Percentiles rank a stretch among this genome's conserved stretches.
These are phyloP conservation scores for Decorospora gaudefroyi DNA, from an alignment of 2,329 filamentous ascomycete species.

Conservation along the genomic window DNA sequence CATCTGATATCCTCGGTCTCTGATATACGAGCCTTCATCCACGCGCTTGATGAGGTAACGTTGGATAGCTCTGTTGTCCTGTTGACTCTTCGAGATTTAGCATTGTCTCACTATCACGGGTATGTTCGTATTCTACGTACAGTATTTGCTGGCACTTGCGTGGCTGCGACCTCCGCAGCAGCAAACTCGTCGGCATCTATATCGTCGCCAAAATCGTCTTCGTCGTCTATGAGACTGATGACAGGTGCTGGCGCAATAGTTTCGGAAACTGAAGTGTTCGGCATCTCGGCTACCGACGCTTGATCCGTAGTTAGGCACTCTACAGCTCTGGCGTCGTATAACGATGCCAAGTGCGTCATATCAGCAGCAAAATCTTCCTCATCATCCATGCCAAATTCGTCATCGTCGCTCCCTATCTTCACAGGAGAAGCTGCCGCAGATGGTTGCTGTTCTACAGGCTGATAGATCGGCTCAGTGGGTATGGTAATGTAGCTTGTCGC, in stretches of 20 bases:
- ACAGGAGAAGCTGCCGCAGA: background rate
- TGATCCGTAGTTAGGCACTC: slow-evolving; percentile 18
- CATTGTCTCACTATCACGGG: slow-evolving; percentile 40
- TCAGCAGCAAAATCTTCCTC: slow-evolving; percentile 60
- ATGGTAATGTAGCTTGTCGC: slow-evolving; percentile 10
- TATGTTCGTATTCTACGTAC: slow-evolving; percentile 57
- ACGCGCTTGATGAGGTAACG: slow-evolving; percentile 82
- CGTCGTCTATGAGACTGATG: slow-evolving; percentile 45
- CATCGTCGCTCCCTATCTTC: slow-evolving; percentile 41
- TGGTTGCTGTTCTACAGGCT: background rate
- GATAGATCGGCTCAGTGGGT: slow-evolving; percentile 16
- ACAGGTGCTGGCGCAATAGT: slow-evolving; percentile 19
- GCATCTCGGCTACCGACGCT: background rate
- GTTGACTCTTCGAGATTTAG: slow-evolving; percentile 72
- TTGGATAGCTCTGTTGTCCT: slow-evolving; percentile 75
- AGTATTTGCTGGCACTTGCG: slow-evolving; percentile 61
- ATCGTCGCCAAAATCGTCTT: slow-evolving; percentile 69
- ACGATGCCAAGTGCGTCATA: slow-evolving; percentile 61
- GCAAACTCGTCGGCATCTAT: slow-evolving; percentile 72
- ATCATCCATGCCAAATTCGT: slow-evolving; percentile 54
- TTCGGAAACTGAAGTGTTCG: slow-evolving; percentile 2
- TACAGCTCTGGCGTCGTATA: slow-evolving; percentile 56
- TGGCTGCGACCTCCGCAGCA: slow-evolving; percentile 72
- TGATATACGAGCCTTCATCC: slow-evolving; percentile 68
- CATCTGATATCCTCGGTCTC: slow-evolving; percentile 62